These are phyloP conservation scores for Scutellaria galericulata DNA, from an alignment of 257 asterid species.

Conservation along the genomic window DNA sequence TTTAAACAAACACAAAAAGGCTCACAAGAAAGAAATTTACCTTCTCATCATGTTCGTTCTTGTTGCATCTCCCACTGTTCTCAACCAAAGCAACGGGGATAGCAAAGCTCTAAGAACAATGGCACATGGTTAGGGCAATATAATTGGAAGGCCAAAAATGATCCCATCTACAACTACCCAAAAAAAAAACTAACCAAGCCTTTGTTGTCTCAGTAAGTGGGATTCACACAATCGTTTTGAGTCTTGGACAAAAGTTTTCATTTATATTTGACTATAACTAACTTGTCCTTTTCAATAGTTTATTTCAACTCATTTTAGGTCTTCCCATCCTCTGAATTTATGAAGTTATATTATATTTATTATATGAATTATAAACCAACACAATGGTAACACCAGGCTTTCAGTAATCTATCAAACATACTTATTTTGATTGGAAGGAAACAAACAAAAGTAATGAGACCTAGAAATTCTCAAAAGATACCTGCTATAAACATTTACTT, in stretches of 20 bases:
- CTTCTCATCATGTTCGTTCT: slow-evolving; percentile 93
- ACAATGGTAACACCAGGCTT: background rate
- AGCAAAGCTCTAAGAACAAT: slow-evolving; percentile 51
- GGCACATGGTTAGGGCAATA: slow-evolving; percentile 31
- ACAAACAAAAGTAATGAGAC: background rate
- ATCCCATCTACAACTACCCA: background rate
- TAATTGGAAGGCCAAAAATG: slow-evolving; percentile 15
- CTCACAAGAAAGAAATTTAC: slow-evolving; percentile 37
- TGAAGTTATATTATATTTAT: too few species aligned
- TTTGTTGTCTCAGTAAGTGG: too few species aligned
- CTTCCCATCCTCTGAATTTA: too few species aligned
- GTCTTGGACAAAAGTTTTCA: too few species aligned
- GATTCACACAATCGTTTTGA: too few species aligned
- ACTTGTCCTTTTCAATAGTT: too few species aligned
- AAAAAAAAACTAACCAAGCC: background rate
- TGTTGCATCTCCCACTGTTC: slow-evolving; percentile 94
- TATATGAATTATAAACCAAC: background rate
- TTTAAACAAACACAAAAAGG: too few species aligned
- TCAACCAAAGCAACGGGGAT: slow-evolving; percentile 93
- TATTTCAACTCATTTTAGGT: too few species aligned
- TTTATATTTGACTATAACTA: too few species aligned
- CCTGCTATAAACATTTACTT: too few species aligned
- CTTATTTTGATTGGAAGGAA: background rate
- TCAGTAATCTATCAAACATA: slow-evolving; percentile 4
- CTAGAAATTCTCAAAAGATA: background rate